A percentile compares a stretch with the other conserved stretches of the same genome.
Conservation (phyloP, 108 stramenopile species). For the Cyclotella distinguenda region DNA sequence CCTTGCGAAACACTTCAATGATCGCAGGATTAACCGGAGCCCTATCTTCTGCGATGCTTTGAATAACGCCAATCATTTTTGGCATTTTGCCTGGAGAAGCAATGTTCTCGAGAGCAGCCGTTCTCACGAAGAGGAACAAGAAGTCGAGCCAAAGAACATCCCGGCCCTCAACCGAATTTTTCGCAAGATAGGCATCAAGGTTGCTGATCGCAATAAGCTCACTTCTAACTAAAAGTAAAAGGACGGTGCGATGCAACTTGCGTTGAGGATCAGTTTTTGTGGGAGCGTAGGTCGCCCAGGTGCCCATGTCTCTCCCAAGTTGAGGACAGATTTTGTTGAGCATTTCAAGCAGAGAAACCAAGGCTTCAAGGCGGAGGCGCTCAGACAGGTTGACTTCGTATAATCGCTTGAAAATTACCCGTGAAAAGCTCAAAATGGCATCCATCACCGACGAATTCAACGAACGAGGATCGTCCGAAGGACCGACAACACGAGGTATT, state of each 20-base stretch:
- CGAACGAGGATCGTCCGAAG: constrained; percentile 45
- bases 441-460: constrained; percentile 79
- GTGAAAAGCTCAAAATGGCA: constrained; percentile 86
- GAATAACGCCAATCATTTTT: constrained; percentile 82
- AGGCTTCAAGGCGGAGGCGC: constrained; percentile 84
- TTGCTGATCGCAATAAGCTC: constrained; percentile 75
- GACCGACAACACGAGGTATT: constrained; percentile 77
- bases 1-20: constrained; percentile 70
- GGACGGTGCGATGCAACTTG: constrained; percentile 87
- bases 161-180: constrained; percentile 78
- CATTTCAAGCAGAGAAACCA: constrained; percentile 86
- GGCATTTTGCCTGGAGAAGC: constrained; percentile 76
- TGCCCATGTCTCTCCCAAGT: constrained; percentile 84
- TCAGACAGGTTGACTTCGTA: constrained; percentile 89
- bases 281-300: constrained; percentile 92
- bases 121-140: constrained; percentile 83
- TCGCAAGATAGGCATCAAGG: constrained; percentile 86
- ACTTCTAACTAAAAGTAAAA: constrained; percentile 87
- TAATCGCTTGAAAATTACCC: constrained; percentile 95
- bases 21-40: constrained; percentile 69
- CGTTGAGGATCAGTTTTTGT: constrained; percentile 83
- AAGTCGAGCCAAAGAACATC: constrained; percentile 91
- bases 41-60: constrained; percentile 74
- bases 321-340: constrained; percentile 82
- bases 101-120: constrained; percentile 82